phyloP scores from a whole-genome alignment of 2,329 filamentous ascomycete genomes.

The Exophiala aquamarina region DNA sequence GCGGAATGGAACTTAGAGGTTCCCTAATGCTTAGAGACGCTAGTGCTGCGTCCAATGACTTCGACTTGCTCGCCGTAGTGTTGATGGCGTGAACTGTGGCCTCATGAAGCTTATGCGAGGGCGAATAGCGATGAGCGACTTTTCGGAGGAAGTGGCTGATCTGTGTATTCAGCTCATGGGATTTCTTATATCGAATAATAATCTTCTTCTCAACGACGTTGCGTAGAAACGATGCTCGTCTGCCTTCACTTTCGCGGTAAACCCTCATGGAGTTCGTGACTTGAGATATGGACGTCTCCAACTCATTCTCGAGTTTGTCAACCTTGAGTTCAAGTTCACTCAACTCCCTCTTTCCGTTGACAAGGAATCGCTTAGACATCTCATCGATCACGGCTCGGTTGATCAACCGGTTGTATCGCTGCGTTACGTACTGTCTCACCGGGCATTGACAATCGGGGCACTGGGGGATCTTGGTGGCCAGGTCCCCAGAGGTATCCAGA shows the following conservation, averaged over 20 bases:
- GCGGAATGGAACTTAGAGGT: conserved; percentile 10
- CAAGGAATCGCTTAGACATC: conserved; percentile 25
- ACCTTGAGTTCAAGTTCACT: conserved; percentile 10
- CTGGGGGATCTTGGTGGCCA: conserved; percentile 52
- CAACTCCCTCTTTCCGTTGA: conserved; percentile 30
- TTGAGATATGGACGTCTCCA: not conserved
- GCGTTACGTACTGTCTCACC: conserved; percentile 50
- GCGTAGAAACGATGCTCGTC: not conserved
- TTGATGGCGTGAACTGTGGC: conserved; percentile 32
- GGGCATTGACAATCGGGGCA: conserved; percentile 64
- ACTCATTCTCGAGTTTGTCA: conserved; percentile 13
- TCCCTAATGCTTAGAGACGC: conserved; percentile 26
- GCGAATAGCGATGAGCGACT: conserved; percentile 36
- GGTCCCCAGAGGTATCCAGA: conserved; percentile 41
- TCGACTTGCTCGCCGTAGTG: conserved; percentile 6
- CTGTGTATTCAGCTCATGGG: conserved; percentile 21
- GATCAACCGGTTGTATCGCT: conserved; percentile 63
- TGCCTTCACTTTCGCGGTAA: not conserved
- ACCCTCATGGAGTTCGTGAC: not conserved
- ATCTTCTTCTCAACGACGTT: not conserved
- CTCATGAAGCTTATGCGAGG: conserved; percentile 35
- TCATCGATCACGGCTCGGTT: conserved; percentile 62
- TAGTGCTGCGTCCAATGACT: conserved; percentile 26
- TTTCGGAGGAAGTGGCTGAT: conserved; percentile 27
- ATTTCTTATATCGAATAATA: conserved; percentile 19